Conservation (phyloP, 176 grass and related monocot species). For the Eragrostis nindensis region DNA sequence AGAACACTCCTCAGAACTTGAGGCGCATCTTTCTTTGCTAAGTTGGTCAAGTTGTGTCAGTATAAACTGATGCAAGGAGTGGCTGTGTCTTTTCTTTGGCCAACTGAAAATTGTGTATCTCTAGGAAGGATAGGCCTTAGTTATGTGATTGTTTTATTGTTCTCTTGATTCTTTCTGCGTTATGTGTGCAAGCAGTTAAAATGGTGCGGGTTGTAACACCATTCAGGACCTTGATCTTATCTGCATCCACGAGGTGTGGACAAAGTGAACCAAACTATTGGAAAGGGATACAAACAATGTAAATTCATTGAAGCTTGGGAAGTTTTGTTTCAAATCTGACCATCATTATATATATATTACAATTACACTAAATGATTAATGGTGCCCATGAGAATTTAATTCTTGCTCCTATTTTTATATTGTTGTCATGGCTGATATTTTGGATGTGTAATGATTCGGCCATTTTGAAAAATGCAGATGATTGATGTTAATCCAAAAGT, state of each 20-base stretch:
- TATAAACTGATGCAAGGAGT: neutral
- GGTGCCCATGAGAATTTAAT: neutral
- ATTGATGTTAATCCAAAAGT: neutral
- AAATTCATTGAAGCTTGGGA: constrained; percentile 7
- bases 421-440: neutral
- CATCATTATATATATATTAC: constrained; percentile 19
- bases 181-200: neutral
- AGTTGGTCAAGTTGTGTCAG: neutral
- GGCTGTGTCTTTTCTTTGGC: constrained; percentile 1
- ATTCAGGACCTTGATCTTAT: neutral
- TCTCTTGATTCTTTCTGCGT: neutral
- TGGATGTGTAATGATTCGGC: neutral
- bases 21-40: neutral
- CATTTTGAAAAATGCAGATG: neutral
- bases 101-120: constrained; percentile 18
- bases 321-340: neutral
- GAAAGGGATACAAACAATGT: neutral
- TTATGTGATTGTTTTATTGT: constrained; percentile 6
- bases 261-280: neutral
- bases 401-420: neutral
- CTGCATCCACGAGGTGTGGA: neutral
- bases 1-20: neutral
- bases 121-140: neutral
- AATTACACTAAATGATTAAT: neutral
- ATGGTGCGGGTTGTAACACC: neutral